Evolutionary conservation across 805 yeast species (phyloP), one percentile per base, ranked within the genome.

Genomic region (Candida takata): DNA sequence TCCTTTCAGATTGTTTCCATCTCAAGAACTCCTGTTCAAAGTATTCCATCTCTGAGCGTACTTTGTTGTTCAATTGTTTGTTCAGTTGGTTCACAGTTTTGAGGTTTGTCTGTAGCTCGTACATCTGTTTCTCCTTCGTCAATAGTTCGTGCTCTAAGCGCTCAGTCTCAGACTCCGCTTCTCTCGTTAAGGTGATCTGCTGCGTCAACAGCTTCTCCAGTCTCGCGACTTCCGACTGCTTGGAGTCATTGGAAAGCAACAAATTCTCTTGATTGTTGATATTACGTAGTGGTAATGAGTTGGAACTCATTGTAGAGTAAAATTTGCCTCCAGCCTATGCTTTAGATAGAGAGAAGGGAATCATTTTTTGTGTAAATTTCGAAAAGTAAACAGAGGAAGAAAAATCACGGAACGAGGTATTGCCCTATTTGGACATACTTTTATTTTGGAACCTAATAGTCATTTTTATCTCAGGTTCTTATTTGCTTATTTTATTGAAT

Each of bases 121-220:
- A 25, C 3, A 49, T 13, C 15, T 31, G 36, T 30, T 46, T 45
- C 30, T 59, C 62, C 33, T 55, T 60, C 9, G 36, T 15, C 18
- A 42, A 33, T 6, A 67, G 31, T 24, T 62, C 69, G 25, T 43
- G 31, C 33, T 62, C 65, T 10, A 61, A 42, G 31, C 55, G 48
- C 37, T 64, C 68, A 36, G 54, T 52, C 28, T 64, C 67, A n/a
- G 51, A 49, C 11, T 49, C 43, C 4, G 58, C 42, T 16, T 53
- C 52, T 31, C 59, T 58, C 14, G 54, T 52, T 9, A 49, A 44
- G 10, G 58, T 14, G 4, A 47, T 32, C 39, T 45, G 51, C 5
- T 43, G 48, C 4, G 45, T 33, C 35, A 49, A 46, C 8, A 50
- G 44, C 32, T 39, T 41, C 36, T 50, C 48, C 11, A 52, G 37